Conservation (phyloP, 2,329 filamentous ascomycete genomes). For the Aspergillus fumigatiaffinis region DNA sequence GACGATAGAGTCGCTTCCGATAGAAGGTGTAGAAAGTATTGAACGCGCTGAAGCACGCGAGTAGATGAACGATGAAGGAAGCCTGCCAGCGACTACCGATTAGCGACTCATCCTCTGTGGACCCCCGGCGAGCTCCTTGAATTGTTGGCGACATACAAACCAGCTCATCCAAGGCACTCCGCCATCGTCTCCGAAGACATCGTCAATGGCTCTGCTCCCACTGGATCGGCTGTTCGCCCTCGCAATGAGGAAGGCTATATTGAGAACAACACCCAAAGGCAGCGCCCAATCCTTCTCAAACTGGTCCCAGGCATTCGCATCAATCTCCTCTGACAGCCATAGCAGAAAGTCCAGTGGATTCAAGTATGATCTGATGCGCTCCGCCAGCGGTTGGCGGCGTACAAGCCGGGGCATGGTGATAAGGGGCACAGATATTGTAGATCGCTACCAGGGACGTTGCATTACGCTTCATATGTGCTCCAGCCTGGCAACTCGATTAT, state of each 20-base stretch:
- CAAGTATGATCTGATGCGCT: constrained; percentile 75
- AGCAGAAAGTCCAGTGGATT: constrained; percentile 88
- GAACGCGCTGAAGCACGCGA: constrained; percentile 62
- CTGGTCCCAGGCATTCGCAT: constrained; percentile 87
- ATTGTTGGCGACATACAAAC: constrained; percentile 48
- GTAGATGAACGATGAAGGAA: constrained; percentile 65
- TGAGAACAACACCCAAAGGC: constrained; percentile 70
- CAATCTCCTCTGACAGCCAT: constrained; percentile 88
- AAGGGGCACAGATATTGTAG: neutral
- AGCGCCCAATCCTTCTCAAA: constrained; percentile 67
- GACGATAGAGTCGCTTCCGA: constrained; percentile 78
- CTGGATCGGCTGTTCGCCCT: constrained; percentile 66
- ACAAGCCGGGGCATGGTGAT: constrained; percentile 73
- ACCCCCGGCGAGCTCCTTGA: neutral
- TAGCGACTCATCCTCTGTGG: constrained; percentile 1
- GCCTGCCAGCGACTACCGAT: constrained; percentile 46
- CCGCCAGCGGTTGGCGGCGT: constrained; percentile 70
- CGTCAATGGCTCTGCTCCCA: constrained; percentile 57
- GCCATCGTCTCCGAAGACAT: constrained; percentile 75
- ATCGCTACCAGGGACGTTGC: constrained; percentile 5
- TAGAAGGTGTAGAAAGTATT: constrained; percentile 82
- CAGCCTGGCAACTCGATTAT: neutral
- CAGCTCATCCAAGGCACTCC: constrained; percentile 64
- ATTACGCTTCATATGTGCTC: neutral
- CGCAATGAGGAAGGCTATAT: constrained; percentile 76